These are phyloP conservation scores for Tagetes patula DNA, from an alignment of 129 eudicot species.

Conservation along the genomic window DNA sequence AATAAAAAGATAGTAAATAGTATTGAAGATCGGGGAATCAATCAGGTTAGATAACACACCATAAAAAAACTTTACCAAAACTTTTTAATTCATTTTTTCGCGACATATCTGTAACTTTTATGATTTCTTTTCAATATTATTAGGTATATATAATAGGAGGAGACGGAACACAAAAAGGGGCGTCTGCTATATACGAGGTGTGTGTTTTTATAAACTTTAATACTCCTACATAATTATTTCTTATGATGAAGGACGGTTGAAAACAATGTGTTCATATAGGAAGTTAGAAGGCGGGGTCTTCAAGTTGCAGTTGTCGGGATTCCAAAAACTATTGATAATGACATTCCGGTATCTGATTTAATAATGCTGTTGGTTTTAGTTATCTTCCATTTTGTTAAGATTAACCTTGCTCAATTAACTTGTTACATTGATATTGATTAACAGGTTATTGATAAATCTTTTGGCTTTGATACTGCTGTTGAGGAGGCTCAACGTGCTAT, in stretches of 20 bases:
- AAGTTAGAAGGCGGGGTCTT: conserved; percentile 81
- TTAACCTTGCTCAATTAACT: conserved; percentile 9
- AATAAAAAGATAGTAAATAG: conserved; percentile 78
- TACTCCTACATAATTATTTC: neutral
- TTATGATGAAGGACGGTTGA: neutral
- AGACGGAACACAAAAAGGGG: conserved; percentile 98
- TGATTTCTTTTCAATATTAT: neutral
- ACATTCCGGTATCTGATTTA: conserved; percentile 67
- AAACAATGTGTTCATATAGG: conserved; percentile 43
- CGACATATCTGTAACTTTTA: neutral
- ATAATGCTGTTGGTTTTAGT: conserved; percentile 4
- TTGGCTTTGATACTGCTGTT: conserved; percentile 96
- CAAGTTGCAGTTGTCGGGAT: conserved; percentile 86
- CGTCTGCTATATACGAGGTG: conserved; percentile 83
- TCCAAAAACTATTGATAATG: conserved; percentile 96
- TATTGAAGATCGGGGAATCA: conserved; percentile 96
- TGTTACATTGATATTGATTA: conserved; percentile 4
- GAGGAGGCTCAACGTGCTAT: conserved; percentile 99
- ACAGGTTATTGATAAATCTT: conserved; percentile 87
- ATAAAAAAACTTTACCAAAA: neutral
- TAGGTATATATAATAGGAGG: conserved; percentile 98
- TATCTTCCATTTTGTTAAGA: neutral
- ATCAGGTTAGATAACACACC: conserved; percentile 56
- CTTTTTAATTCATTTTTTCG: neutral
- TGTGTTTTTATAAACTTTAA: neutral